Base-by-base conservation (phyloP, 2,329 filamentous ascomycete genomes). In the Dactylella cylindrospora region DNA sequence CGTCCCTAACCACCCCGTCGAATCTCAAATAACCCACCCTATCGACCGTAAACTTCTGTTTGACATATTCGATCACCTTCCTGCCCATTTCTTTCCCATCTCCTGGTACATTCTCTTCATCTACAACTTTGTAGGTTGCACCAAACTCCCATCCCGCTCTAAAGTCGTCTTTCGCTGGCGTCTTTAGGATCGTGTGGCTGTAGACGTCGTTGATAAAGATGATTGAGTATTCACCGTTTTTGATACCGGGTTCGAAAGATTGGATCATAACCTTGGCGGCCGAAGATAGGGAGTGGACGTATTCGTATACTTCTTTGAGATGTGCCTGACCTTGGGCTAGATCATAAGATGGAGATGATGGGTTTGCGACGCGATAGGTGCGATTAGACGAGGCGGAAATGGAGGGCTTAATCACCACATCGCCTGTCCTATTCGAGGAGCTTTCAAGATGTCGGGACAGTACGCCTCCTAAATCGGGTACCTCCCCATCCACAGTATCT, bases 111-210 rank as follows among this genome's bases (percentile, higher is more conserved):
- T 28, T 22, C 9, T 36, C 26, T 3, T 29, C 39, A 9, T 45
- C 19, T 13, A 51, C n/a, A 12, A 26, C 44, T 3, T 39, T 26
- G 3, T 33, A 15, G 2, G n/a, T 19, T 10, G 44, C 45, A 15
- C 53, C 53, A 8, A 26, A 47, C 12, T 45, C 39, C 23, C 51
- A 36, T 8, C 25, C 19, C 3, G 53, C 44, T n/a, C 45, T 10
- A 20, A 45, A 60, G 12, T 45, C 39, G 5, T 33, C 28, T 10
- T 39, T 28, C 5, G n/a, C 32, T 1, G 54, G 45, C 13, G 7
- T 31, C 31, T 60, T 60, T n/a, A 60, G 33, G 17, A 60, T 46
- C 1, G 54, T 60, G 13, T 60, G 54, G n/a, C 54, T 60, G 26
- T 60, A 60, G 15, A 38, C 32, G n/a, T 46, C 54, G 6, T 33